phyloP scores from a whole-genome alignment of 2,329 filamentous ascomycete genomes.

The Gnomoniopsis sp. region DNA sequence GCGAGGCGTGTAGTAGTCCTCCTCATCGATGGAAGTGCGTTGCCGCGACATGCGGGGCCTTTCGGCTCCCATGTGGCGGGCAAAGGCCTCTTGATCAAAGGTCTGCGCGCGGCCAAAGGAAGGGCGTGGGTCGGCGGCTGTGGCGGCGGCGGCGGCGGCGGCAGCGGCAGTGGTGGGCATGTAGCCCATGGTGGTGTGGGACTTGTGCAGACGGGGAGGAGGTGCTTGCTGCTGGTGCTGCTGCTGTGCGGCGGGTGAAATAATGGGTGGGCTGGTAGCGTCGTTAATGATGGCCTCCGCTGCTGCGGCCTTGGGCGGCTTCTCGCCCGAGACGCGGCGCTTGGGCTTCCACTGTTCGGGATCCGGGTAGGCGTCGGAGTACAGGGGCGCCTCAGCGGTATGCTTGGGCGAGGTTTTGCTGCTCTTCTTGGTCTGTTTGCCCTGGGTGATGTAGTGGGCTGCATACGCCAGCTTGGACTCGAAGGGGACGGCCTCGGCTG shows the following conservation, averaged over 20 bases:
- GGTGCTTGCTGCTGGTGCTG: too few species aligned
- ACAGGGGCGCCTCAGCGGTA: conserved; percentile 7
- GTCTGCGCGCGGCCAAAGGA: conserved; percentile 19
- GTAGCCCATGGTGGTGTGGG: too few species aligned
- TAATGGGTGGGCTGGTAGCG: background rate
- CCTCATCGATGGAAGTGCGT: conserved; percentile 19
- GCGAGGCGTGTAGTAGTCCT: conserved; percentile 5
- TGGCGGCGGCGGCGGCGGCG: too few species aligned
- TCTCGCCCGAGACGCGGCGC: conserved; percentile 20
- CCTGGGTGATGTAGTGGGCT: conserved; percentile 22
- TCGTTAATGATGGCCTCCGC: conserved; percentile 7
- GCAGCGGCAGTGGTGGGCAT: too few species aligned
- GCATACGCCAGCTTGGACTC: conserved; percentile 18
- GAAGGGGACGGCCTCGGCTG: background rate
- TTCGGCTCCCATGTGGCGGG: conserved; percentile 3
- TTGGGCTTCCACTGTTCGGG: conserved; percentile 10
- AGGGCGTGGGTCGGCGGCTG: background rate
- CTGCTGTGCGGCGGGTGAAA: conserved; percentile 18
- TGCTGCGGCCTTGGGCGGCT: conserved; percentile 1
- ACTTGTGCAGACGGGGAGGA: conserved; percentile 24
- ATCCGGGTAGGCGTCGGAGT: conserved; percentile 19
- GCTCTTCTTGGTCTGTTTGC: conserved; percentile 11
- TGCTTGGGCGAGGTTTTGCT: conserved; percentile 15
- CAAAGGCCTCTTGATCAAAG: conserved; percentile 17
- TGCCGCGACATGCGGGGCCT: conserved; percentile 14